Evolutionary conservation across 371 early-diverging fungal species (phyloP).

Genomic region (Choanephora cucurbitarum): DNA sequence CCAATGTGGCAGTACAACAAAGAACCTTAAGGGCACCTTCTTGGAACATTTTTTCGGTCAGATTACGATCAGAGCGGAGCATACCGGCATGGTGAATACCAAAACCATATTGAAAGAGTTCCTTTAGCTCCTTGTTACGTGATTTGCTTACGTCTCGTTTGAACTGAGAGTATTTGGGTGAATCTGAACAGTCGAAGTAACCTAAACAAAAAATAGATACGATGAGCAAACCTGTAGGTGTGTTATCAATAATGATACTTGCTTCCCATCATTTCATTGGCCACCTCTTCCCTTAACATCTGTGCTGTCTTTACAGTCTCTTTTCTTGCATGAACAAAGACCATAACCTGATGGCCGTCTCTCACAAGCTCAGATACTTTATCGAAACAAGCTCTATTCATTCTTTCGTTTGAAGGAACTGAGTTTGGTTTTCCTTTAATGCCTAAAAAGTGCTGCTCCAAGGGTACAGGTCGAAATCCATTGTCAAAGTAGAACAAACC

Average conservation of each 20-base stretch:
- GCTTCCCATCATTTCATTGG: constrained; percentile 58
- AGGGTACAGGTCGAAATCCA: constrained; percentile 93
- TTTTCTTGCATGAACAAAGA: constrained; percentile 98
- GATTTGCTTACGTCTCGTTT: constrained; percentile 59
- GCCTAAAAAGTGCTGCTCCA: constrained; percentile 94
- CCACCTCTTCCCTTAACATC: constrained; percentile 77
- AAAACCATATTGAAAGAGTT: constrained; percentile 83
- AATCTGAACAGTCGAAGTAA: constrained; percentile 45
- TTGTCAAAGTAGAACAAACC: constrained; percentile 97
- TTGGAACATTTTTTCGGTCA: constrained; percentile 92
- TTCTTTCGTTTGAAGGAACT: constrained; percentile 57
- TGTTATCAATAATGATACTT: constrained; percentile 8
- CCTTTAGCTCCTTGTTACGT: constrained; percentile 83
- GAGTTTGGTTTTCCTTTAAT: constrained; percentile 89
- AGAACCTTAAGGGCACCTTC: constrained; percentile 88
- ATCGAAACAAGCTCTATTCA: constrained; percentile 88
- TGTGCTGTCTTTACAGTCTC: constrained; percentile 95
- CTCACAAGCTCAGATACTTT: constrained; percentile 76
- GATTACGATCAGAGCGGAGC: constrained; percentile 86
- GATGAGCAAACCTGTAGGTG: not conserved
- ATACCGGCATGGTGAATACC: constrained; percentile 99
- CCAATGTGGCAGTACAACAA: constrained; percentile 99
- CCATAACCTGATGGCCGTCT: constrained; percentile 95
- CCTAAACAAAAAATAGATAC: constrained; percentile 21
- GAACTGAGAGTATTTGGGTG: constrained; percentile 28